These are phyloP conservation scores for Neurospora tetraspora DNA, from an alignment of 495 filamentous ascomycete genomes.

Conservation along the genomic window DNA sequence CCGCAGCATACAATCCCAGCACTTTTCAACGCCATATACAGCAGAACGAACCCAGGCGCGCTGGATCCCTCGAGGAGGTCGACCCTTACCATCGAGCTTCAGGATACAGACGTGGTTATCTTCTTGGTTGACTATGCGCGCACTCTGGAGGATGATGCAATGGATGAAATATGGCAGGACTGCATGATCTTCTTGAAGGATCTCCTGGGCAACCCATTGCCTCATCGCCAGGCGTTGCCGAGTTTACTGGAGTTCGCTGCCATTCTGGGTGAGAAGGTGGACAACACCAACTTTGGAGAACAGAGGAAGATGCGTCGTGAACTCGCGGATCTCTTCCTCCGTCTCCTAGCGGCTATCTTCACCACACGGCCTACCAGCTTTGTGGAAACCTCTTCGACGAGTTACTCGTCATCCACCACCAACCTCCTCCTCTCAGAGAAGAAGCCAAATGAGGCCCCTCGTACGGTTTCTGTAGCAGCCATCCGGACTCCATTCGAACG, in stretches of 20 bases:
- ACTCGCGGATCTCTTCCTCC: constrained; percentile 76
- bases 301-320: constrained; percentile 90
- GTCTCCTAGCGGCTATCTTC: constrained; percentile 82
- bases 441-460: constrained; percentile 4
- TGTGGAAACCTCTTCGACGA: constrained; percentile 22
- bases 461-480: constrained; percentile 9
- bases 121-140: constrained; percentile 84
- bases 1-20: constrained; percentile 90
- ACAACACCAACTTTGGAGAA: constrained; percentile 96
- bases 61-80: constrained; percentile 75
- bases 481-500: constrained; percentile 24
- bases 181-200: constrained; percentile 87
- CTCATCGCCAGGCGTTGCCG: constrained; percentile 83
- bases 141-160: constrained; percentile 92
- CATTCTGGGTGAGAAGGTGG: constrained; percentile 83
- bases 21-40: constrained; percentile 96
- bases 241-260: constrained; percentile 80
- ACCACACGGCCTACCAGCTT: constrained; percentile 71
- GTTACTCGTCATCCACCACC: constrained; percentile 16
- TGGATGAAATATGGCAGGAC: constrained; percentile 97
- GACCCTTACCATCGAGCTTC: constrained; percentile 71
- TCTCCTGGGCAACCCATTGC: constrained; percentile 86
- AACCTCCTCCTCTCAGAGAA: constrained; percentile 16
- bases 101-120: constrained; percentile 70
- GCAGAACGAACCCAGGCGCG: constrained; percentile 73